phyloP scores from a whole-genome alignment of 306 rosid species.

The Vigna angularis region DNA sequence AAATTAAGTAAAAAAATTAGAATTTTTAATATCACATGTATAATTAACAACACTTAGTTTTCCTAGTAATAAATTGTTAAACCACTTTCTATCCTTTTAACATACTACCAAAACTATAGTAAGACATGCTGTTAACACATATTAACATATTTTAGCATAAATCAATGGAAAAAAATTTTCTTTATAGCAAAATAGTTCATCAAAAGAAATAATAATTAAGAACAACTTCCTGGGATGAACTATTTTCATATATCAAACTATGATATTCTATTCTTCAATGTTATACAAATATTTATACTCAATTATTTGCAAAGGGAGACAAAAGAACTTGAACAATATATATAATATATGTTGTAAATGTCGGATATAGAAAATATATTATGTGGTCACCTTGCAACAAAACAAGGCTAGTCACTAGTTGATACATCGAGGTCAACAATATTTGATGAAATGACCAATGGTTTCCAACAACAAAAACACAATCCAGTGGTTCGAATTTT shows the following conservation, averaged over 20 bases:
- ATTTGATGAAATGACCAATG: conserved; percentile 2
- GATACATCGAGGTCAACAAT: not conserved
- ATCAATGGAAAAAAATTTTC: no score
- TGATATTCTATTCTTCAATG: not conserved
- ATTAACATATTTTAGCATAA: no score
- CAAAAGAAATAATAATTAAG: not conserved
- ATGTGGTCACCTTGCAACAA: not conserved
- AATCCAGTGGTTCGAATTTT: not conserved
- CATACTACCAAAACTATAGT: no score
- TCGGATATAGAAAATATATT: no score
- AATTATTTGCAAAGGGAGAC: not conserved
- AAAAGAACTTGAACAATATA: no score
- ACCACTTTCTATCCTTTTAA: no score
- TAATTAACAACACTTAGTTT: not conserved
- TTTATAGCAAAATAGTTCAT: no score
- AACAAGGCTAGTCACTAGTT: not conserved
- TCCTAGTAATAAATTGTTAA: not conserved
- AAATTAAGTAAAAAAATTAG: not conserved
- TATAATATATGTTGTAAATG: no score
- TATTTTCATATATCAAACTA: not conserved
- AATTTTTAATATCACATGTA: no score
- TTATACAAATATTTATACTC: not conserved
- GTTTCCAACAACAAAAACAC: conserved; percentile 1
- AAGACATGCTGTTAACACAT: no score
- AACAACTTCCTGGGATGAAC: not conserved